phyloP scores from a whole-genome alignment of 805 yeast species.

The Hanseniaspora valbyensis region DNA sequence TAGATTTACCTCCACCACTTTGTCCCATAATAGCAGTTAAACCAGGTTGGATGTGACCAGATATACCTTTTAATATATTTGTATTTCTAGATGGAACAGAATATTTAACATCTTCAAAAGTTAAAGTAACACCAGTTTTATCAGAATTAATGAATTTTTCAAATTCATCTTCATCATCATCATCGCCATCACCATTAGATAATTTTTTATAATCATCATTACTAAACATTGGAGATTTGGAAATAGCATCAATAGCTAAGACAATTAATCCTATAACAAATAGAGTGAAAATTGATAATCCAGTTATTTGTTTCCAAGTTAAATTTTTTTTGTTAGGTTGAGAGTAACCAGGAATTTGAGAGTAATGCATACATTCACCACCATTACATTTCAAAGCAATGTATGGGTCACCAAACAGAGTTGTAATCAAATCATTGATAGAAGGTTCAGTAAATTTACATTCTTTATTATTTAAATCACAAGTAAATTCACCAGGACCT shows the following conservation, averaged over 20 bases:
- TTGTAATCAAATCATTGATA: slow-evolving; percentile 81
- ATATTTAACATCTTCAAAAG: slow-evolving; percentile 67
- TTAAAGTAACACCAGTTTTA: slow-evolving; percentile 54
- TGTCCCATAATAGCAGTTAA: slow-evolving; percentile 97
- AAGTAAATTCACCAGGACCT: slow-evolving; percentile 88
- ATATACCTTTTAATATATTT: slow-evolving; percentile 48
- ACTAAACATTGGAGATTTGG: slow-evolving; percentile 52
- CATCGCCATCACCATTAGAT: not conserved
- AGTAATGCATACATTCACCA: slow-evolving; percentile 85
- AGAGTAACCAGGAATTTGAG: slow-evolving; percentile 81
- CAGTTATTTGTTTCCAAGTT: slow-evolving; percentile 37
- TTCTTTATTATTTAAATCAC: slow-evolving; percentile 49
- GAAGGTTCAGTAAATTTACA: slow-evolving; percentile 90
- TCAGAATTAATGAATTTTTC: slow-evolving; percentile 37
- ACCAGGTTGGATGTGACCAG: slow-evolving; percentile 75
- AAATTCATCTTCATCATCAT: slow-evolving; percentile 25
- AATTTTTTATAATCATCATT: slow-evolving; percentile 18
- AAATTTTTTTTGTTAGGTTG: slow-evolving; percentile 29
- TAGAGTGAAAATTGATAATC: slow-evolving; percentile 35
- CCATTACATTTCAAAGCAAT: slow-evolving; percentile 71
- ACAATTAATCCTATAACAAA: slow-evolving; percentile 30
- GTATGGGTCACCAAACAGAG: slow-evolving; percentile 90
- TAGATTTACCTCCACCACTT: slow-evolving; percentile 97
- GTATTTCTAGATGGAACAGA: slow-evolving; percentile 32
- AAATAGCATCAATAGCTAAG: slow-evolving; percentile 37